Percentiles rank a stretch among this genome's conserved stretches.
These are phyloP conservation scores for Kodamaea fukazawae DNA, from an alignment of 805 yeast genomes.

Conservation along the genomic window DNA sequence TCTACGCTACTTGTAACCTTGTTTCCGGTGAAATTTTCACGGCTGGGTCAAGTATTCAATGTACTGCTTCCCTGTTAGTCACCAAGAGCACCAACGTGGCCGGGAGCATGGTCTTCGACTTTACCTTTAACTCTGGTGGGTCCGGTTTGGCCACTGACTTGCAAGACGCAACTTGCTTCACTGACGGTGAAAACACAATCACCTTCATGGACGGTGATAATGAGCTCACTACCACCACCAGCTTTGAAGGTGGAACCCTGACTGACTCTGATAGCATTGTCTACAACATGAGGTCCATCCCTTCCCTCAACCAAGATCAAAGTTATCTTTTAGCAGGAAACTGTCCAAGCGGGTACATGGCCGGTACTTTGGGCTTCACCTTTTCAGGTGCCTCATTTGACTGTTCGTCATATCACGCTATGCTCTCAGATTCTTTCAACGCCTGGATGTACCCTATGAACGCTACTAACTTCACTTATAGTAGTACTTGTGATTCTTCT, in stretches of 20 bases:
- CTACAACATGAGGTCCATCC: conserved; percentile 9
- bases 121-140: conserved; percentile 19
- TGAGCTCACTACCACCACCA: conserved; percentile 6
- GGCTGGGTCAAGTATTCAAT: conserved; percentile 9
- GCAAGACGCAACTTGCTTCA: conserved; percentile 16
- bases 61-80: conserved; percentile 10
- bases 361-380: conserved; percentile 22
- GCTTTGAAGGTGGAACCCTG: conserved; percentile 4
- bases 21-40: conserved; percentile 11
- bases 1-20: conserved; percentile 23
- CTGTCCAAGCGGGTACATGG: conserved; percentile 19
- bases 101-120: conserved; percentile 17
- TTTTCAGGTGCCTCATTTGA: conserved; percentile 15
- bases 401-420: conserved; percentile 20
- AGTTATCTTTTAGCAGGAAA: conserved; percentile 12
- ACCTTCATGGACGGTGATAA: conserved; percentile 16
- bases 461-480: conserved; percentile 1
- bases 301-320: conserved; percentile 11
- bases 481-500: conserved; percentile 15
- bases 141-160: conserved; percentile 13
- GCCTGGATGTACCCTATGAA: conserved; percentile 19
- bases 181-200: conserved; percentile 20
- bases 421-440: conserved; percentile 20
- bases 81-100: not conserved
- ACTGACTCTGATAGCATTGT: not conserved